phyloP scores from a whole-genome alignment of 257 asterid species.

The Plantago ovata region DNA sequence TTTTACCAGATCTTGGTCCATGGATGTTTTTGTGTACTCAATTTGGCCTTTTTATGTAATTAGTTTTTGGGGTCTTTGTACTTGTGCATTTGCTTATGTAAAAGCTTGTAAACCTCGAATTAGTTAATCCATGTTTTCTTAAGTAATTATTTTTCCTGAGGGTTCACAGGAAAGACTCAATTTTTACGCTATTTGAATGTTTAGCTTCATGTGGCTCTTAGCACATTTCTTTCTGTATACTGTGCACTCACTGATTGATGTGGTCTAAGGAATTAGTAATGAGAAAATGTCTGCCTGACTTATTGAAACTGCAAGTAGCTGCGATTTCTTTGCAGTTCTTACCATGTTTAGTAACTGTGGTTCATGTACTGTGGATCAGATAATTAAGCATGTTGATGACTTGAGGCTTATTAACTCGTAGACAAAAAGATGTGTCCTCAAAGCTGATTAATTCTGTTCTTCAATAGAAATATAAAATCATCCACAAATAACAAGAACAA shows the following conservation, averaged over 20 bases:
- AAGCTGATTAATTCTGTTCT: no score
- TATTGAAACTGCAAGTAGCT: not conserved
- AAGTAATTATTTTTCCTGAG: not conserved
- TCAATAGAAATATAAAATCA: no score
- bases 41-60: not conserved
- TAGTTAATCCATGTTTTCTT: not conserved
- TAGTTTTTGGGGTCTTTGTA: not conserved
- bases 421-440: no score
- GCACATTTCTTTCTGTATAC: not conserved
- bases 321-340: not conserved
- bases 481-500: no score
- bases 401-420: no score
- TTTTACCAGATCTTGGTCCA: slow-evolving; percentile 2
- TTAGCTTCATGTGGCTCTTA: not conserved
- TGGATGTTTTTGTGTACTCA: not conserved
- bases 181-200: not conserved
- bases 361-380: no score
- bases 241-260: not conserved
- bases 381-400: no score
- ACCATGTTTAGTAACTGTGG: slow-evolving; percentile 4
- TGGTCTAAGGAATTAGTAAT: no score
- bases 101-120: not conserved
- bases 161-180: not conserved
- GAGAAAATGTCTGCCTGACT: no score
- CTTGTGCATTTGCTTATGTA: not conserved